phyloP scores from a whole-genome alignment of 345 rosid species.

The Capsella bursapastoris region DNA sequence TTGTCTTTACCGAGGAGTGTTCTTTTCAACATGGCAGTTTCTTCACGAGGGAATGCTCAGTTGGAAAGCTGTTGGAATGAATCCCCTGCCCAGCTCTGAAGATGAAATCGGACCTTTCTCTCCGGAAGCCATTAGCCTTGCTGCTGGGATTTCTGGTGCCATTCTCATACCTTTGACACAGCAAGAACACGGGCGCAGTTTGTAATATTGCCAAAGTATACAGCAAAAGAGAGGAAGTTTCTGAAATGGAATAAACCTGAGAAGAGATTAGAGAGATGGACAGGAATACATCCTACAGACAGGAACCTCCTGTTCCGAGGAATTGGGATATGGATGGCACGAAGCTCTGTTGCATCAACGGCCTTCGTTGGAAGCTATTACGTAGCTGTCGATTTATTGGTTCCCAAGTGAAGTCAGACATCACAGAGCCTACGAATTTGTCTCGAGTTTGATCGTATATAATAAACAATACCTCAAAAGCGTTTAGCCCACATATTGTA shows the following conservation, averaged over 20 bases:
- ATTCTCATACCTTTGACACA: slow-evolving; percentile 92
- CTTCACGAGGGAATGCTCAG: slow-evolving; percentile 70
- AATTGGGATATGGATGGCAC: slow-evolving; percentile 67
- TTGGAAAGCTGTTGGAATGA: slow-evolving; percentile 73
- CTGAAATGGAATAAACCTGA: slow-evolving; percentile 82
- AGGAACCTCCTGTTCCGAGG: slow-evolving; percentile 72
- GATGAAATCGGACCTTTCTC: slow-evolving; percentile 80
- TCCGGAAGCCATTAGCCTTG: slow-evolving; percentile 68
- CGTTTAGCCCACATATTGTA: neutral
- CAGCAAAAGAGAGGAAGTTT: slow-evolving; percentile 73
- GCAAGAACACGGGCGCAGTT: slow-evolving; percentile 82
- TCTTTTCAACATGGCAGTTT: slow-evolving; percentile 91
- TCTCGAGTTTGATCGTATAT: neutral
- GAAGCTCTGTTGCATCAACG: slow-evolving; percentile 69
- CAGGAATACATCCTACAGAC: slow-evolving; percentile 97
- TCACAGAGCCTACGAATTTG: neutral
- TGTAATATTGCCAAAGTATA: slow-evolving; percentile 83
- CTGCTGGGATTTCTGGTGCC: slow-evolving; percentile 83
- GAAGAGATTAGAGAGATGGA: slow-evolving; percentile 69
- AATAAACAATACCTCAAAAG: neutral
- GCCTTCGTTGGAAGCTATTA: slow-evolving; percentile 71
- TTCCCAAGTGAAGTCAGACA: slow-evolving; percentile 40
- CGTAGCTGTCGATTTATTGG: slow-evolving; percentile 54
- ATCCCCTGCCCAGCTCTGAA: slow-evolving; percentile 76
- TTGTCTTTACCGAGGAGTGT: slow-evolving; percentile 75